Evolutionary conservation across 306 rosid species (phyloP), one percentile per base, ranked within the genome.

Genomic region (Gastrolobium villosum): DNA sequence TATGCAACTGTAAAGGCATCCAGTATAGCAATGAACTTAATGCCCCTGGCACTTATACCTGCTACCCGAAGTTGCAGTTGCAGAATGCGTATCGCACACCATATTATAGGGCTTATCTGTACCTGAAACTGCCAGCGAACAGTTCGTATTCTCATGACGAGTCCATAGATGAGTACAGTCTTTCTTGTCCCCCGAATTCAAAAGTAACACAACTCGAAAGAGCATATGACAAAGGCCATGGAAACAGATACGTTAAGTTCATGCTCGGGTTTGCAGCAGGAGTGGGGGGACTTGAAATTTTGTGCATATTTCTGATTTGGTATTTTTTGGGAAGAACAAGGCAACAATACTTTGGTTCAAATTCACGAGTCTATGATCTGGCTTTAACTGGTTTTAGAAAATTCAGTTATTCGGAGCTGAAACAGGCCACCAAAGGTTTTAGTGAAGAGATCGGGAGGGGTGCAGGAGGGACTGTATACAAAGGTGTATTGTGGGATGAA

Each of bases 371-470:
- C 4, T 87, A 85, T 76, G 9, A 77, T 37, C 56, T 77, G n/a
- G 85, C 84, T 5, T 46, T 79, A 2, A n/a, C 35, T 0, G 82
- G 90, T 8, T 89, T 91, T 72, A 88, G 76, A 61, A 87, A 79
- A 52, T 87, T 84, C 66, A 82, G 85, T 69, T 91, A 85, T 52
- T 44, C 82, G 0, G 86, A 91, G 72, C 82, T 84, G 15, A 91
- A 91, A 56, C 69, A 35, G 67, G 93, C 87, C 1, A 87, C 96
- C 0, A 43, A 15, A 67, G 84, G 59, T 31, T 91, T 90, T 10
- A 64, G 61, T 3, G 55, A 88, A 70, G 96, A 90, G 72, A 85
- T 88, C 63, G 95, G 95, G 35, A 85, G 75, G 56, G 95, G 93
- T 1, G 85, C 84, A 1, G 86, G 84, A 40, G 91, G 93, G 11